These are phyloP conservation scores for Huntiella bhutanensis DNA, from an alignment of 2,329 filamentous ascomycete genomes.

Conservation along the genomic window DNA sequence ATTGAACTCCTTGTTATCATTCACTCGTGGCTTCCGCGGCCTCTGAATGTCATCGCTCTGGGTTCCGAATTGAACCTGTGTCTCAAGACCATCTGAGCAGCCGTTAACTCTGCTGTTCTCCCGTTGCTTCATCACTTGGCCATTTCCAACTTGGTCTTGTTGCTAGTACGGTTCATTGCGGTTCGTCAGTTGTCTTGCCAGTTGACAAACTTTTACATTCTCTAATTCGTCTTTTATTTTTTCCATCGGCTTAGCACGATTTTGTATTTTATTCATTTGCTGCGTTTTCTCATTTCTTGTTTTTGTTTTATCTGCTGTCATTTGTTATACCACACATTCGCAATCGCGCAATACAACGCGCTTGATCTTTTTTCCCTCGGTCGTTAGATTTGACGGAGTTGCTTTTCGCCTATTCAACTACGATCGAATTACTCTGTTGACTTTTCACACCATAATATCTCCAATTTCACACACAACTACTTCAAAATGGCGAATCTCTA, in stretches of 20 bases:
- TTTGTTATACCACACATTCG: conserved; percentile 1
- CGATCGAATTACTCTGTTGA: too few species aligned
- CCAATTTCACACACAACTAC: conserved; percentile 14
- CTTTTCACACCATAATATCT: too few species aligned
- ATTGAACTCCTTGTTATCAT: too few species aligned
- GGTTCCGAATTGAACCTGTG: too few species aligned
- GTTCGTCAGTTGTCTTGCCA: too few species aligned
- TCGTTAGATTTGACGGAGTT: background rate
- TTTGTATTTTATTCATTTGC: conserved; percentile 4
- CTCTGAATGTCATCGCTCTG: too few species aligned
- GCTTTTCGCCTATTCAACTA: too few species aligned
- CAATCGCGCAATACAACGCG: background rate
- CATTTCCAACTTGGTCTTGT: too few species aligned
- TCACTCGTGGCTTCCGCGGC: too few species aligned
- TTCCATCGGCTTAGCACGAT: background rate
- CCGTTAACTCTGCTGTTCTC: conserved; percentile 2
- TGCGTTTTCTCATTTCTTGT: conserved; percentile 1
- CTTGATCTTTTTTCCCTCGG: background rate
- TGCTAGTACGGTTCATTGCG: too few species aligned
- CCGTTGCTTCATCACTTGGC: too few species aligned
- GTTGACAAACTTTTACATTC: too few species aligned
- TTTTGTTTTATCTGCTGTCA: background rate
- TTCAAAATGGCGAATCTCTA: conserved; percentile 75
- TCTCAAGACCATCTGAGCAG: background rate
- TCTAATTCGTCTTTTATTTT: background rate